Conservation (phyloP, 108 stramenopile species). For the Pseudonitzschia pungens region DNA sequence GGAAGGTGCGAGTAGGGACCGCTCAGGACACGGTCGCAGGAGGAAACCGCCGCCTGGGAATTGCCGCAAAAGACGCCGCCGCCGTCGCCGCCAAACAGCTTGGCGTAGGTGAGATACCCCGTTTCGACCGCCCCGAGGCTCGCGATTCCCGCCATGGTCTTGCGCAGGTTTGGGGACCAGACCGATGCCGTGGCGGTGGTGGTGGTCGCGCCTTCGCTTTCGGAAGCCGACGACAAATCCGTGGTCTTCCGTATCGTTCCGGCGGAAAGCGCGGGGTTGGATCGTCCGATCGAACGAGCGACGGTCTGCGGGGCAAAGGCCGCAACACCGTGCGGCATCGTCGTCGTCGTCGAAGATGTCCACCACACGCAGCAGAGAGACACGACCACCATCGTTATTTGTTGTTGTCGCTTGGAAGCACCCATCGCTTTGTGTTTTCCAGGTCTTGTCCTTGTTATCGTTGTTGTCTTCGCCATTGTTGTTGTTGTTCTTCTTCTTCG, state of each 20-base stretch:
- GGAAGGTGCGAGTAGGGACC: constrained; percentile 75
- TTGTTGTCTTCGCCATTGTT: no score
- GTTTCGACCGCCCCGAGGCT: constrained; percentile 69
- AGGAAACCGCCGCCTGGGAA: constrained; percentile 6
- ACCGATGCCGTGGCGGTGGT: no score
- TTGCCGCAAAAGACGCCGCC: constrained; percentile 25
- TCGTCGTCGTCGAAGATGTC: no score
- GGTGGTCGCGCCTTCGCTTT: no score
- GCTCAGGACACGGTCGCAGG: constrained; percentile 53
- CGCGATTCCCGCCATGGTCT: constrained; percentile 60
- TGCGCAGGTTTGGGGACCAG: constrained; percentile 67
- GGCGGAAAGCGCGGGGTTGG: neutral
- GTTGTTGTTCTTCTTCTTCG: no score
- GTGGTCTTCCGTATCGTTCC: neutral
- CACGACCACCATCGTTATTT: neutral
- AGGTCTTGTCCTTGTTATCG: no score
- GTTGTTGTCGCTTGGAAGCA: no score
- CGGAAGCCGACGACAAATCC: no score
- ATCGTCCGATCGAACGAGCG: no score
- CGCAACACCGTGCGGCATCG: neutral
- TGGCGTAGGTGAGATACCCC: constrained; percentile 67
- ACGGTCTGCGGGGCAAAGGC: neutral
- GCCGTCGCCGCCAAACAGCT: constrained; percentile 24
- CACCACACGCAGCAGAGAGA: neutral
- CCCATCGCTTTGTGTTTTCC: no score